These are phyloP conservation scores for Pseudocohnilembus persalinus DNA, from an alignment of 169 alveolate species.

Conservation along the genomic window DNA sequence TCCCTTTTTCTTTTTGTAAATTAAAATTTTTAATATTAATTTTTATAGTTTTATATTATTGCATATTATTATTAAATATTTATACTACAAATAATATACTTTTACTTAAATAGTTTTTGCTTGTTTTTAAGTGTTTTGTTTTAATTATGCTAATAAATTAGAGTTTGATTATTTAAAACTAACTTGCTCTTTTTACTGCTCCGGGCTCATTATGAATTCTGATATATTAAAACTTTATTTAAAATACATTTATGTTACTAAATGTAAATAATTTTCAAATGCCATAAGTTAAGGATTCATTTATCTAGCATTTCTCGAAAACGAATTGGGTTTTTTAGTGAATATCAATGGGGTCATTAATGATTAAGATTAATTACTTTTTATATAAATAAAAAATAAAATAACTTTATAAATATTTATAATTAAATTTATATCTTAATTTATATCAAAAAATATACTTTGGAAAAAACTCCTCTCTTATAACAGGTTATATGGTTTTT, in stretches of 20 bases:
- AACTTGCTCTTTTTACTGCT: background rate
- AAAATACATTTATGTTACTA: slow-evolving; percentile 13
- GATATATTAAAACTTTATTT: slow-evolving; percentile 15
- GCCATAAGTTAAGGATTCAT: slow-evolving; percentile 15
- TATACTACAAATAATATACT: no score
- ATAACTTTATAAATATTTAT: no score
- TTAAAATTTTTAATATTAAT: no score
- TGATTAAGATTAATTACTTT: background rate
- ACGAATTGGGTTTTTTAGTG: slow-evolving; percentile 3
- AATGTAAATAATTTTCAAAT: slow-evolving; percentile 14
- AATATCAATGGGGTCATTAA: slow-evolving; percentile 4
- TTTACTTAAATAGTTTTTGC: no score
- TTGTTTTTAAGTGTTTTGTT: slow-evolving; percentile 1
- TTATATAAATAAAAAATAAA: no score
- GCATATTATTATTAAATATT: no score
- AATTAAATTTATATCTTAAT: background rate
- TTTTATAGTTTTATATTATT: no score
- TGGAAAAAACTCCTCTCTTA: background rate
- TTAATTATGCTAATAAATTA: slow-evolving; percentile 1
- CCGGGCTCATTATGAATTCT: slow-evolving; percentile 24
- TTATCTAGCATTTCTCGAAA: background rate
- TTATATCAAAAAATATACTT: background rate
- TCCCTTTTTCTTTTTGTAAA: background rate
- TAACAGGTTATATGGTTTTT: no score
- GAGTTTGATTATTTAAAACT: background rate